phyloP scores from a whole-genome alignment of 495 filamentous ascomycete genomes.

The Penicilliopsis zonata region DNA sequence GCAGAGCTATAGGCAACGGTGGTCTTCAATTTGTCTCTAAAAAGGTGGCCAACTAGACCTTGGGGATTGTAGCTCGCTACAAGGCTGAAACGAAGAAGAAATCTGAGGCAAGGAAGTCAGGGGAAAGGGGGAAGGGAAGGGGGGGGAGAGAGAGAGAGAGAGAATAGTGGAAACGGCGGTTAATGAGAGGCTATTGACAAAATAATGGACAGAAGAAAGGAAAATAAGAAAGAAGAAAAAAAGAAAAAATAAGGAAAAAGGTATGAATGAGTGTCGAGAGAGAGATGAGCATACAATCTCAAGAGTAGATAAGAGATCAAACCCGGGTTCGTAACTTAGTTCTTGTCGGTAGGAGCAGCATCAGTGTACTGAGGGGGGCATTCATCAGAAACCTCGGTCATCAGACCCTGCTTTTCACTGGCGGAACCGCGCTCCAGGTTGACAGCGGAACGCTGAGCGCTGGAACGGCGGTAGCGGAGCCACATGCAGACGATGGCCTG shows the following conservation, averaged over 20 bases:
- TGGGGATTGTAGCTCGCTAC: not conserved
- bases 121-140: too few species aligned
- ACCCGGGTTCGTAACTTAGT: conserved; percentile 8
- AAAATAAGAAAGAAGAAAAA: conserved; percentile 6
- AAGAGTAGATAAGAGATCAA: conserved; percentile 3
- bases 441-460: conserved; percentile 15
- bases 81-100: too few species aligned
- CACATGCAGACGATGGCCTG: conserved; percentile 38
- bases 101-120: too few species aligned
- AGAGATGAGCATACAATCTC: too few species aligned
- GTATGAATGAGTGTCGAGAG: not conserved
- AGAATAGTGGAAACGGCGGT: too few species aligned
- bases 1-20: too few species aligned
- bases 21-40: too few species aligned
- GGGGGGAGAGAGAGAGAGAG: too few species aligned
- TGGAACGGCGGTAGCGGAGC: conserved; percentile 30
- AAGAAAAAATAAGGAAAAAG: conserved; percentile 4
- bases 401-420: conserved; percentile 30
- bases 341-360: conserved; percentile 17
- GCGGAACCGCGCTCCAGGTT: conserved; percentile 22
- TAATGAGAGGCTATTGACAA: too few species aligned
- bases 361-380: conserved; percentile 23
- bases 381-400: conserved; percentile 19
- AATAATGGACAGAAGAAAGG: conserved; percentile 6
- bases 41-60: too few species aligned